A percentile compares a stretch with the other conserved stretches of the same genome.
These are phyloP conservation scores for Grammothele lineata DNA, from an alignment of 768 basidiomycete species.

Conservation along the genomic window DNA sequence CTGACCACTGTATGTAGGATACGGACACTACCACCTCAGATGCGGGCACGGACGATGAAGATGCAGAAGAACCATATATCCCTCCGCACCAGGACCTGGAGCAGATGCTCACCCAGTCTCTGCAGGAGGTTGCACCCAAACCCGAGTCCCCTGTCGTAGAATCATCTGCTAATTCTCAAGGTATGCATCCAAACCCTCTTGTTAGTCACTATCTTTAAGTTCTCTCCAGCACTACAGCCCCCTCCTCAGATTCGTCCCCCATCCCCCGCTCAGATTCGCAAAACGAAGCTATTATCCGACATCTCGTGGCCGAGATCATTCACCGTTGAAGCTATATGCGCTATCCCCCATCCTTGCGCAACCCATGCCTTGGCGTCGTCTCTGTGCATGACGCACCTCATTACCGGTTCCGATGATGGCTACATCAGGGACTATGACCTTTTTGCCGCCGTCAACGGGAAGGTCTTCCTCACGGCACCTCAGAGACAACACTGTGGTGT, in stretches of 20 bases:
- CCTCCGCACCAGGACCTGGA: constrained; percentile 50
- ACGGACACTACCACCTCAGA: constrained; percentile 59
- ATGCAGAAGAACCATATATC: constrained; percentile 35
- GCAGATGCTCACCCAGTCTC: constrained; percentile 28
- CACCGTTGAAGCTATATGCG: constrained; percentile 87
- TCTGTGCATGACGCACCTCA: constrained; percentile 78
- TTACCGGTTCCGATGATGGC: constrained; percentile 92
- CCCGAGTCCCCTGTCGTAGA: constrained; percentile 4
- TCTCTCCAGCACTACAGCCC: constrained; percentile 18
- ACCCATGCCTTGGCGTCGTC: constrained; percentile 88
- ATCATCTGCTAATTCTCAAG: constrained; percentile 4
- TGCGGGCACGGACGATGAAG: constrained; percentile 33
- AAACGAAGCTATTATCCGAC: constrained; percentile 35
- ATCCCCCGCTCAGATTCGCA: constrained; percentile 55
- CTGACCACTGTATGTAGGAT: constrained; percentile 38
- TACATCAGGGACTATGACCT: constrained; percentile 92
- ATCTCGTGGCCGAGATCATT: constrained; percentile 53
- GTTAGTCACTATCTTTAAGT: not conserved
- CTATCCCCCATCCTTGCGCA: constrained; percentile 83
- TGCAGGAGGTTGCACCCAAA: constrained; percentile 33
- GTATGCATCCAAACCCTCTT: constrained; percentile 5
- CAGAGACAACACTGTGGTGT: constrained; percentile 87
- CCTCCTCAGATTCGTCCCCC: constrained; percentile 35
- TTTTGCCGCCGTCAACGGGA: constrained; percentile 84
- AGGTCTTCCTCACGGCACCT: constrained; percentile 80